Conservation (phyloP, 495 filamentous ascomycete species). For the Daldinia caldariorum region DNA sequence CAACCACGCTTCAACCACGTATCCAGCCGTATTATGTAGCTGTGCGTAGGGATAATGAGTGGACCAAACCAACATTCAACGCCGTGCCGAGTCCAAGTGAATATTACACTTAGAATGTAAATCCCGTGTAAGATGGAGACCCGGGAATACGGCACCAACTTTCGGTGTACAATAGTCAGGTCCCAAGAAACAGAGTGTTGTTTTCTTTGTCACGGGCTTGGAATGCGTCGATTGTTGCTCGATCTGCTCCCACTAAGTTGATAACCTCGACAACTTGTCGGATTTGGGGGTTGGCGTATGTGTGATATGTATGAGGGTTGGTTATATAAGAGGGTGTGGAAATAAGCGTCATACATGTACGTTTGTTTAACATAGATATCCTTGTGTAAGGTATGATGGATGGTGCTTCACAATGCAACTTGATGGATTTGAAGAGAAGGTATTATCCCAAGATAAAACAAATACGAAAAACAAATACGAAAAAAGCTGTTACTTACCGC, state of each 20-base stretch:
- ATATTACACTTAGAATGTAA: conserved; percentile 1
- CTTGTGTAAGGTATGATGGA: conserved; percentile 39
- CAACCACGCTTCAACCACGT: neutral
- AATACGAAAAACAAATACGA: neutral
- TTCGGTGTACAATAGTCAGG: conserved; percentile 31
- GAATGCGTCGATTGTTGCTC: conserved; percentile 21
- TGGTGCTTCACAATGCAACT: conserved; percentile 29
- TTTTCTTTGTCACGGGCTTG: conserved; percentile 27
- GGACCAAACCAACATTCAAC: neutral
- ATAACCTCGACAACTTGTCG: conserved; percentile 5
- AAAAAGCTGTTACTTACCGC: conserved; percentile 54
- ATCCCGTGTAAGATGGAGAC: conserved; percentile 12
- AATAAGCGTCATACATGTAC: conserved; percentile 16
- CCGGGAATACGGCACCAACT: conserved; percentile 34
- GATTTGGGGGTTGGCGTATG: conserved; percentile 13
- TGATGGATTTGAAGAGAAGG: conserved; percentile 2
- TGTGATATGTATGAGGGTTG: neutral
- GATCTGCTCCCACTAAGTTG: conserved; percentile 29
- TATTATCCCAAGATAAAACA: conserved; percentile 6
- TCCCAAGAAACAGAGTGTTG: conserved; percentile 5
- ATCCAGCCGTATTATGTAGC: neutral
- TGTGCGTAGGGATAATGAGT: conserved; percentile 4
- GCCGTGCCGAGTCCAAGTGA: neutral
- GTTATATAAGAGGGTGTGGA: conserved; percentile 7
- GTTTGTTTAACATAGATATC: conserved; percentile 29